Evolutionary conservation across 768 basidiomycete species (phyloP).

Genomic region (Porphyrellus cyaneotinctus): DNA sequence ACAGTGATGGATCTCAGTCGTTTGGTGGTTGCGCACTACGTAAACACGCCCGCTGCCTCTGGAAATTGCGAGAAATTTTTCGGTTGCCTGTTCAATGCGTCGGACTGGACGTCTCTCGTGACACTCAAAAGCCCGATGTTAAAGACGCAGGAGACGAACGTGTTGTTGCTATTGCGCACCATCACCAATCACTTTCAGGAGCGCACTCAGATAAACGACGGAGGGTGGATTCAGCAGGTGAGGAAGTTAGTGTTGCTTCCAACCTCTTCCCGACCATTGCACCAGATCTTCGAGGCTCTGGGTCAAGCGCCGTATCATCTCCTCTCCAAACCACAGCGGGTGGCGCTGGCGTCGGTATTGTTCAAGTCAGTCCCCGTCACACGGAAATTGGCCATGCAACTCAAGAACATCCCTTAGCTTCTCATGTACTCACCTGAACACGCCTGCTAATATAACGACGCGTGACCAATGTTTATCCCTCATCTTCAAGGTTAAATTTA

Average conservation of each 20-base stretch:
- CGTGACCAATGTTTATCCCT: constrained; percentile 43
- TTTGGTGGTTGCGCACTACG: constrained; percentile 62
- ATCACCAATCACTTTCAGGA: constrained; percentile 78
- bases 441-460: constrained; percentile 37
- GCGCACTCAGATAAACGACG: constrained; percentile 38
- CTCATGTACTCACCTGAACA: constrained; percentile 54
- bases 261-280: constrained; percentile 4
- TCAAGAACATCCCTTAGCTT: constrained; percentile 40
- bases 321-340: constrained; percentile 65
- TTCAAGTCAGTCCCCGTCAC: constrained; percentile 68
- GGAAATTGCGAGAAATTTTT: constrained; percentile 51
- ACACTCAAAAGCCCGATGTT: constrained; percentile 52
- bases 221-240: constrained; percentile 52
- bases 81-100: constrained; percentile 58
- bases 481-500: constrained; percentile 41
- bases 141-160: constrained; percentile 82
- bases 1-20: constrained; percentile 85
- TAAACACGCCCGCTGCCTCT: constrained; percentile 45
- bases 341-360: constrained; percentile 75
- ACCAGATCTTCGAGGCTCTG: constrained; percentile 56
- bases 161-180: constrained; percentile 72
- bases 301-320: constrained; percentile 46
- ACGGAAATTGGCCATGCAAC: not conserved
- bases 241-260: constrained; percentile 3
- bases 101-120: constrained; percentile 51